A percentile compares a stretch with the other conserved stretches of the same genome.
Evolutionary conservation across 441 rosid genomes (phyloP).

Genomic region (Euphorbia neoarborescens): DNA sequence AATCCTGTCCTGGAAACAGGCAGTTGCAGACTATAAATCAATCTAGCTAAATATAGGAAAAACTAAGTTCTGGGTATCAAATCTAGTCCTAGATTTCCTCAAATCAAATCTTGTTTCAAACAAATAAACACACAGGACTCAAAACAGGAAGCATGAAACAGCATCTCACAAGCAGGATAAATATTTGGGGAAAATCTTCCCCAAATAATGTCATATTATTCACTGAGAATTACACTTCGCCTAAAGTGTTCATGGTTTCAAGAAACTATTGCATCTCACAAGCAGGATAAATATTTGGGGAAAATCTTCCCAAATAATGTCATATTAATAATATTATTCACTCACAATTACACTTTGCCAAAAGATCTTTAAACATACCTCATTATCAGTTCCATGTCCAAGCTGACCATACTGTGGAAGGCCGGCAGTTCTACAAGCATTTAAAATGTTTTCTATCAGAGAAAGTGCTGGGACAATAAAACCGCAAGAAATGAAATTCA

Average conservation of each 20-base stretch:
- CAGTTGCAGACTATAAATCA: background rate
- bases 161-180: background rate
- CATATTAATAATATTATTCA: background rate
- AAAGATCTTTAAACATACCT: conserved; percentile 10
- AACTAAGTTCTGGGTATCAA: background rate
- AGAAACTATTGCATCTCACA: background rate
- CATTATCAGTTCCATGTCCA: conserved; percentile 27
- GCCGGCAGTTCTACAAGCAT: conserved; percentile 67
- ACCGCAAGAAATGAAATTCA: background rate
- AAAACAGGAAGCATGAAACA: too few species aligned
- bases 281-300: background rate
- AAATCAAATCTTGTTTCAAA: background rate
- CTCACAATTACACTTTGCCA: background rate
- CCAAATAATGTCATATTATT: background rate
- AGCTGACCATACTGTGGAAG: conserved; percentile 29
- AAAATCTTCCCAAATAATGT: background rate
- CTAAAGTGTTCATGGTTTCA: background rate
- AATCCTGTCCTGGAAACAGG: background rate
- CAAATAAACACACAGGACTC: too few species aligned
- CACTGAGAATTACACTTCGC: background rate
- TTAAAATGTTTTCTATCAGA: conserved; percentile 25
- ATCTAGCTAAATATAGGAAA: background rate
- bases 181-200: background rate
- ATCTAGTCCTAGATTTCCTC: background rate
- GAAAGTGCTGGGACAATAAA: conserved; percentile 5